These are phyloP conservation scores for Microsporum canis DNA, from an alignment of 2,329 filamentous ascomycete species.

Conservation along the genomic window DNA sequence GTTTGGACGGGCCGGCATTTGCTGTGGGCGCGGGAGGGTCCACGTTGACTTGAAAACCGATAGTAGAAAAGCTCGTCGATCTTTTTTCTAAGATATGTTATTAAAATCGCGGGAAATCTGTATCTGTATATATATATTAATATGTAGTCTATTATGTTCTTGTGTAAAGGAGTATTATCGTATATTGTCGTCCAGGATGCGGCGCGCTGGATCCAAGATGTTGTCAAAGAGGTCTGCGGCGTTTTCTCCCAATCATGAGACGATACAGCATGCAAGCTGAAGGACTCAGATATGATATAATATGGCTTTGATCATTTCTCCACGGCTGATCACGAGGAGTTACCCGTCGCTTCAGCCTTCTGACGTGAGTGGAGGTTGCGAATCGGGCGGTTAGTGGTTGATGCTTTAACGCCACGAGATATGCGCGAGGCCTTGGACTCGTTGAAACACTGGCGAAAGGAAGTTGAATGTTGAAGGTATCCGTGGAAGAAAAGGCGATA, in stretches of 20 bases:
- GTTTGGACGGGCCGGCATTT: slow-evolving; percentile 25
- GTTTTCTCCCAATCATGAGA: background rate
- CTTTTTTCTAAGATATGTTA: background rate
- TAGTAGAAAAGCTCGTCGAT: background rate
- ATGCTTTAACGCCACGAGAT: background rate
- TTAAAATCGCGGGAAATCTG: background rate
- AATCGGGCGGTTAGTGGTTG: background rate
- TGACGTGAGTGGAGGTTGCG: background rate
- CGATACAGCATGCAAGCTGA: background rate
- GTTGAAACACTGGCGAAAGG: background rate
- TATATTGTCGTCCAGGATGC: background rate
- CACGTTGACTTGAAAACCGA: slow-evolving; percentile 12
- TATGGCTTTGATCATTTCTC: background rate
- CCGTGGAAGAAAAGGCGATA: too few relatives aligned
- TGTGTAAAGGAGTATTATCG: background rate
- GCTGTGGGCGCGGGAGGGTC: slow-evolving; percentile 20
- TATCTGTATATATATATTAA: background rate
- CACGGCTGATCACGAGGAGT: background rate
- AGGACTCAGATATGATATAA: background rate
- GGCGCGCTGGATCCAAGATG: background rate
- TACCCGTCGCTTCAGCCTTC: background rate
- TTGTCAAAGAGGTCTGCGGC: background rate
- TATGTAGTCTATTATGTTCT: background rate
- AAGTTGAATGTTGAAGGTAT: too few relatives aligned
- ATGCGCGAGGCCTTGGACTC: background rate